Base-by-base conservation (phyloP, 352 stramenopile species). In the Globisporangium spiculum region DNA sequence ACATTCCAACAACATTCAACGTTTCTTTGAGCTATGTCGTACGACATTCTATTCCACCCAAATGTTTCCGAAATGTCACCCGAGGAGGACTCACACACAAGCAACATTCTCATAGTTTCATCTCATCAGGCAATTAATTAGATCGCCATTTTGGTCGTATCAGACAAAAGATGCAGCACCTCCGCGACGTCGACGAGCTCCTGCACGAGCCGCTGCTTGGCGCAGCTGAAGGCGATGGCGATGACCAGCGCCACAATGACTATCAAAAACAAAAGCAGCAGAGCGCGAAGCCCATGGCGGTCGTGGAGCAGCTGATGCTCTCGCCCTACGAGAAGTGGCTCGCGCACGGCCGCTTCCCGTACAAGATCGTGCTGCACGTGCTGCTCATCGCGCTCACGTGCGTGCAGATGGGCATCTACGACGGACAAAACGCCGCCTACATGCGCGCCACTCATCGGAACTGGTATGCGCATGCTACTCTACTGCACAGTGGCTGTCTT, bases 311-410 rank as follows among this genome's bases (percentile, higher is more conserved):
- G 27, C 65, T 92, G 38, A 61, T 89, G 73, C 77, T 96, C 16
- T 94, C 89, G n/a, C 85, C 86, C 22, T 92, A 83, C 77, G 87
- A 93, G 64, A 95, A 94, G 58, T 96, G 88, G 87, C 30, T 63
- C 24, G 26, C 52, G 18, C 78, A 94, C 70, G 71, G 84, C 18
- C 84, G 85, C 56, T 91, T 97, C 68, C 91, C 90, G 4, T 93
- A 79, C 76, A 97, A 97, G 73, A 70, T 96, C 69, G 65, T 72
- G 67, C 77, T 96, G 66, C 90, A 97, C 58, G 65, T 88, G 44
- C 50, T 80, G n/a, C 82, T 97, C 16, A 36, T 97, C 59, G 52
- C 78, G 64, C 83, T 94, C 73, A 90, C 85, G 48, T 80, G 83
- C 50, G 54, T 76, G 26, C 88, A 94, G 63, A 91, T 96, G 81